Percentiles rank a stretch among this genome's conserved stretches.
Evolutionary conservation across 23 red algal genomes (phyloP).

Genomic region (Pyropia yezoensis): DNA sequence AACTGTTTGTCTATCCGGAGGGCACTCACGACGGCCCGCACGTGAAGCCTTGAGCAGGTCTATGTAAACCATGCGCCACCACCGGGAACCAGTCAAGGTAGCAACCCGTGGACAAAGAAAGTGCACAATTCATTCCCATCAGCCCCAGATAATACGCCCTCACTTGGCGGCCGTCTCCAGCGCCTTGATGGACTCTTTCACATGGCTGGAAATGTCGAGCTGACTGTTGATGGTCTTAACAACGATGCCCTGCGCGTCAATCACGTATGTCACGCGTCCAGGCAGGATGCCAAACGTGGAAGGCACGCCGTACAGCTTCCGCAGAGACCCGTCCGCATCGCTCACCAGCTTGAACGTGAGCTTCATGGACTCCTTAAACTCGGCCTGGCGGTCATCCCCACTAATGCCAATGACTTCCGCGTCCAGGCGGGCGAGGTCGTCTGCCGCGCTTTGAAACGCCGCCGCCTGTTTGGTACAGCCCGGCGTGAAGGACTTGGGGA

Average conservation of each 20-base stretch:
- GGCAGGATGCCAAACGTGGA: constrained; percentile 65
- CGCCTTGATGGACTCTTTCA: constrained; percentile 44
- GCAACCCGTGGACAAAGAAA: too few relatives aligned
- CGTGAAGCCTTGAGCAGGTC: too few relatives aligned
- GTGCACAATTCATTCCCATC: too few relatives aligned
- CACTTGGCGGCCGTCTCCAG: constrained; percentile 8
- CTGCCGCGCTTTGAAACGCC: constrained; percentile 59
- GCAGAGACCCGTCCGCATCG: constrained; percentile 52
- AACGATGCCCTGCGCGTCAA: constrained; percentile 71
- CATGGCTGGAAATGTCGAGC: constrained; percentile 55
- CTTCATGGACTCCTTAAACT: constrained; percentile 36
- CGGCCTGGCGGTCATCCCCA: constrained; percentile 15
- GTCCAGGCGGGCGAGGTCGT: constrained; percentile 45
- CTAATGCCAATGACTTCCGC: constrained; percentile 72
- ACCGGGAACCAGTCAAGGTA: too few relatives aligned
- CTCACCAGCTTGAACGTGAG: constrained; percentile 51
- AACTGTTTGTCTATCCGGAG: too few relatives aligned
- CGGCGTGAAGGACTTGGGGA: constrained; percentile 42
- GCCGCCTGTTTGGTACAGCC: constrained; percentile 74
- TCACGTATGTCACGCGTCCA: constrained; percentile 80
- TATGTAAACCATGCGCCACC: too few relatives aligned
- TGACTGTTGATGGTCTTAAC: constrained; percentile 57
- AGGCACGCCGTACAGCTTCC: constrained; percentile 70
- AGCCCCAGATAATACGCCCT: too few relatives aligned
- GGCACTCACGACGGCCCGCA: too few relatives aligned